These are phyloP conservation scores for Epichloe sibirici DNA, from an alignment of 2,329 filamentous ascomycete genomes.

Conservation along the genomic window DNA sequence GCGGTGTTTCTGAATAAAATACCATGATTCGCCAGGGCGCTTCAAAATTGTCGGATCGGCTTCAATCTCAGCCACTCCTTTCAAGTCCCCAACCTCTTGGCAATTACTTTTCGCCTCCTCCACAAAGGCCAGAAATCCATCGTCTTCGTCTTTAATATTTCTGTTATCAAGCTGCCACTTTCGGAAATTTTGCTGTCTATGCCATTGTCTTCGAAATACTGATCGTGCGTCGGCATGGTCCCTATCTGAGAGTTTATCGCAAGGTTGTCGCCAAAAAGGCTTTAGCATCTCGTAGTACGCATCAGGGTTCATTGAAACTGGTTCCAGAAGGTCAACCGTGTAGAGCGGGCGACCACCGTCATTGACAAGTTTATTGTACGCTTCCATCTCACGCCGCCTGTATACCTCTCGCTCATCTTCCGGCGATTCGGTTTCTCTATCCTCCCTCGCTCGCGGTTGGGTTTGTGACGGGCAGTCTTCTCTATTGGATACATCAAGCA, in stretches of 20 bases:
- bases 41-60: constrained; percentile 7
- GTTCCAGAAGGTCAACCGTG: constrained; percentile 14
- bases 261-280: constrained; percentile 12
- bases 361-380: constrained; percentile 17
- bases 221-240: not conserved
- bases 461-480: not conserved
- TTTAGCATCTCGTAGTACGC: constrained; percentile 15
- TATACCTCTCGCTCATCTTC: not conserved
- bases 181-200: constrained; percentile 19
- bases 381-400: constrained; percentile 9
- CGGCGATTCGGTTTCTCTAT: constrained; percentile 1
- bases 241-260: not conserved
- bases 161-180: constrained; percentile 18
- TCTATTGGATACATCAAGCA: constrained; percentile 6
- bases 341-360: constrained; percentile 21
- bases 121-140: constrained; percentile 7
- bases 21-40: constrained; percentile 1
- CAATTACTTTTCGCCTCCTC: constrained; percentile 4
- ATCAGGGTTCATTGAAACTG: constrained; percentile 12
- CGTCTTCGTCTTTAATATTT: constrained; percentile 9
- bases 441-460: not conserved
- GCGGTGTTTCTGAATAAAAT: constrained; percentile 1
- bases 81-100: not conserved
- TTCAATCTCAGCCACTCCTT: constrained; percentile 5
- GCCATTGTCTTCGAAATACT: constrained; percentile 16